Evolutionary conservation across 768 basidiomycete genomes (phyloP).

Genomic region (Exidia glandulosa): DNA sequence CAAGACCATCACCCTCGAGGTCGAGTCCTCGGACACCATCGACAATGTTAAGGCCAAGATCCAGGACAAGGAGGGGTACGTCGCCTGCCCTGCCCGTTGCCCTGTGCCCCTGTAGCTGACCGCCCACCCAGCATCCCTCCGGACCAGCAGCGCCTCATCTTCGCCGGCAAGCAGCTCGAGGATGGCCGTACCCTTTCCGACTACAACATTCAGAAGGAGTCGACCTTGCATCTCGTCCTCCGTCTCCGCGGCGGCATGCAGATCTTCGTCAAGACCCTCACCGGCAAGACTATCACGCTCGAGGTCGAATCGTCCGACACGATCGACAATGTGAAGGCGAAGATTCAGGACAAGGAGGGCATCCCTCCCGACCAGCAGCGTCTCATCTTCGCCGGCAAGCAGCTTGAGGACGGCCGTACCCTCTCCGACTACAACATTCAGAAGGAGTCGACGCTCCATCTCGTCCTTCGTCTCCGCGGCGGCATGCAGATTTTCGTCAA

Average conservation of each 20-base stretch:
- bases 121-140: no score
- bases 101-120: no score
- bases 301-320: constrained; percentile 24
- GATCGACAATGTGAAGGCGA: constrained; percentile 22
- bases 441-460: constrained; percentile 89
- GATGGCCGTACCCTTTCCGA: no score
- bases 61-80: constrained; percentile 8
- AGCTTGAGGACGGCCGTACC: constrained; percentile 88
- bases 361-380: constrained; percentile 44
- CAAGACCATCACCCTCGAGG: constrained; percentile 32
- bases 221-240: constrained; percentile 17
- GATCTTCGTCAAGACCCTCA: constrained; percentile 14
- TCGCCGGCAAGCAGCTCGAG: constrained; percentile 21
- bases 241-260: no score
- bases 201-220: no score
- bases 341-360: constrained; percentile 9
- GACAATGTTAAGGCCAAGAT: constrained; percentile 20
- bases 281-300: constrained; percentile 33
- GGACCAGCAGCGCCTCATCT: no score
- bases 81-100: no score
- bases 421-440: constrained; percentile 87
- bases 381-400: constrained; percentile 91
- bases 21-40: constrained; percentile 23
- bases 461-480: constrained; percentile 76
- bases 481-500: constrained; percentile 29